A percentile compares a stretch with the other conserved stretches of the same genome.
Conservation (phyloP, 768 basidiomycete genomes). For the Boletus rubescentipes region DNA sequence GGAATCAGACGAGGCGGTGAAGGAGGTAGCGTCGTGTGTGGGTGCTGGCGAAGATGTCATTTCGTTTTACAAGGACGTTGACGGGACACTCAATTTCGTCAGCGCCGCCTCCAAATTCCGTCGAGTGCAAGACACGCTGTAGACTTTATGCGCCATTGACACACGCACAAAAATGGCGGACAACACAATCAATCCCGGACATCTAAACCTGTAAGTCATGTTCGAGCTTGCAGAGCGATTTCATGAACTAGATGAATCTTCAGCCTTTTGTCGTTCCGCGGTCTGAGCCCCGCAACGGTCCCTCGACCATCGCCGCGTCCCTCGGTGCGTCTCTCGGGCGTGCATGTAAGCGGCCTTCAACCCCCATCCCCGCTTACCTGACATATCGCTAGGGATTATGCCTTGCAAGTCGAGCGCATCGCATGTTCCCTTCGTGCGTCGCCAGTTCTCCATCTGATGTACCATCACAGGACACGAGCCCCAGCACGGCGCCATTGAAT, state of each 20-base stretch:
- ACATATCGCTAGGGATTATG: slow-evolving; percentile 6
- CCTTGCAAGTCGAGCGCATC: slow-evolving; percentile 3
- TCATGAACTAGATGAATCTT: neutral
- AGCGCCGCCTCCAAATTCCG: slow-evolving; percentile 93
- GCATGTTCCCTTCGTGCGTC: neutral
- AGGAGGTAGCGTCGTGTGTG: slow-evolving; percentile 77
- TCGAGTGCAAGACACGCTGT: slow-evolving; percentile 75
- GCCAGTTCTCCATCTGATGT: neutral
- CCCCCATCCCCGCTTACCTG: neutral
- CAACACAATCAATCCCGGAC: slow-evolving; percentile 51
- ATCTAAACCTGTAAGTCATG: slow-evolving; percentile 7
- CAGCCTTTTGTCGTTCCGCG: slow-evolving; percentile 1
- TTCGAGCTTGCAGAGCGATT: neutral
- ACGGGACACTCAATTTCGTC: slow-evolving; percentile 95
- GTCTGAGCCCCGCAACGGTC: neutral
- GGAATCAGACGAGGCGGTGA: slow-evolving; percentile 90
- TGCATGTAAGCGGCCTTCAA: slow-evolving; percentile 1
- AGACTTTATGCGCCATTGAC: slow-evolving; percentile 46
- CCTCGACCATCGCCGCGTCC: slow-evolving; percentile 5
- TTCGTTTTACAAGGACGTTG: slow-evolving; percentile 96
- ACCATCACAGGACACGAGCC: neutral
- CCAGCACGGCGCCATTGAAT: neutral
- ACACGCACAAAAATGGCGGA: slow-evolving; percentile 91
- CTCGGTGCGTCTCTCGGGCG: slow-evolving; percentile 1
- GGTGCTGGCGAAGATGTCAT: too few species aligned